Evolutionary conservation across 23 red algal genomes (phyloP).

Genomic region (Gracilaria vermiculophylla): DNA sequence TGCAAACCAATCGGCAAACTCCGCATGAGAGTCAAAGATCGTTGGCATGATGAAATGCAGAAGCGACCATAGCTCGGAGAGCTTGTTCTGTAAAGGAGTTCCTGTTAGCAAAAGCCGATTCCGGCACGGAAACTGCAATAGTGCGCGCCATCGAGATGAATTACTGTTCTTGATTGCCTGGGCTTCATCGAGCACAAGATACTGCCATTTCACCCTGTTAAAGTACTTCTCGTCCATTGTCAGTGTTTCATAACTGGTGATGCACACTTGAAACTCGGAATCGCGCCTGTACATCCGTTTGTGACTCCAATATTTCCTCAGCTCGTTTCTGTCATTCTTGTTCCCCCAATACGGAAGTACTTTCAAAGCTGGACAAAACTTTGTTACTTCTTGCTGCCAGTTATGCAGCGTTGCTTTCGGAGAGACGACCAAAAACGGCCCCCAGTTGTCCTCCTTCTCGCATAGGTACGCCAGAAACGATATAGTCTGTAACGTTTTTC

Average conservation of each 20-base stretch:
- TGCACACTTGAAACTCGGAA: slow-evolving; percentile 95
- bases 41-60: slow-evolving; percentile 98
- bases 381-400: slow-evolving; percentile 94
- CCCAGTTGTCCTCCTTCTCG: slow-evolving; percentile 91
- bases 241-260: slow-evolving; percentile 94
- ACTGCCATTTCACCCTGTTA: slow-evolving; percentile 91
- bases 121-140: slow-evolving; percentile 87
- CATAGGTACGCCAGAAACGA: slow-evolving; percentile 92
- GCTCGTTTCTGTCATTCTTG: slow-evolving; percentile 80
- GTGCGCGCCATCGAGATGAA: slow-evolving; percentile 80
- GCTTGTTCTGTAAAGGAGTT: slow-evolving; percentile 98
- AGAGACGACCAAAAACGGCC: slow-evolving; percentile 92
- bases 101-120: slow-evolving; percentile 94
- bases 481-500: slow-evolving; percentile 98
- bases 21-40: slow-evolving; percentile 94
- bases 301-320: slow-evolving; percentile 87
- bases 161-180: slow-evolving; percentile 98
- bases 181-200: slow-evolving; percentile 97
- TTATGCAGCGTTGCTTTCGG: slow-evolving; percentile 97
- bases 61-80: slow-evolving; percentile 97
- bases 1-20: slow-evolving; percentile 99
- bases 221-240: slow-evolving; percentile 89
- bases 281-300: slow-evolving; percentile 82
- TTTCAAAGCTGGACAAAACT: slow-evolving; percentile 85
- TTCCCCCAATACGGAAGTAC: slow-evolving; percentile 93